Conservation (phyloP, 176 grass and related monocot species). For the Musa acuminata region DNA sequence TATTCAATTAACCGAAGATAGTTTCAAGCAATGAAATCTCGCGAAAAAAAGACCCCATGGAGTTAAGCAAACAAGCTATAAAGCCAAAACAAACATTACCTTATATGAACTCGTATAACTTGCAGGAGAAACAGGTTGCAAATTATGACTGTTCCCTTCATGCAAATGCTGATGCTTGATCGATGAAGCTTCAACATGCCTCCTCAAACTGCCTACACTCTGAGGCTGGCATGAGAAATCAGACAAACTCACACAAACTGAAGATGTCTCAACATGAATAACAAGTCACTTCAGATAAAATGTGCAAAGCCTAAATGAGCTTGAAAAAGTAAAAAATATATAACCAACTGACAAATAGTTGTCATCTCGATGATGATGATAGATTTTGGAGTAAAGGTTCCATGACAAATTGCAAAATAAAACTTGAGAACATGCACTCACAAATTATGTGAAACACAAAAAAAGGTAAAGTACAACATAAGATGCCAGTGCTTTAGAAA, state of each 20-base stretch:
- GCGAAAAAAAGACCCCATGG: background rate
- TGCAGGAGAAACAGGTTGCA: conserved; percentile 50
- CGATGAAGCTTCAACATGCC: conserved; percentile 36
- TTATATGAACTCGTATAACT: conserved; percentile 76
- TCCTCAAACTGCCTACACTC: conserved; percentile 47
- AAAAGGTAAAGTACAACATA: background rate
- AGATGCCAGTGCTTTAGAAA: background rate
- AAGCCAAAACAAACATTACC: conserved; percentile 27
- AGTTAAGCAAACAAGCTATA: background rate
- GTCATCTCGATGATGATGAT: too few species aligned
- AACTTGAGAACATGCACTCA: background rate
- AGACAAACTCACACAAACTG: background rate
- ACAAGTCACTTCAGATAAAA: background rate
- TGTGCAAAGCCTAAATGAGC: too few species aligned
- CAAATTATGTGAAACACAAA: background rate
- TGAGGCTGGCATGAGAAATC: conserved; percentile 29
- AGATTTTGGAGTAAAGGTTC: background rate
- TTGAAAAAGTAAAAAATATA: too few species aligned
- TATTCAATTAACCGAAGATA: background rate
- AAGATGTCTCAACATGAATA: too few species aligned
- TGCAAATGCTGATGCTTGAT: conserved; percentile 50
- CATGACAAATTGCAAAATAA: background rate
- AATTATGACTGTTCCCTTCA: conserved; percentile 31
- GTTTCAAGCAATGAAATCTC: background rate
- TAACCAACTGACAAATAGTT: too few species aligned